Evolutionary conservation across 2,329 filamentous ascomycete species (phyloP).

Genomic region (Xylariomycetidae sp.): DNA sequence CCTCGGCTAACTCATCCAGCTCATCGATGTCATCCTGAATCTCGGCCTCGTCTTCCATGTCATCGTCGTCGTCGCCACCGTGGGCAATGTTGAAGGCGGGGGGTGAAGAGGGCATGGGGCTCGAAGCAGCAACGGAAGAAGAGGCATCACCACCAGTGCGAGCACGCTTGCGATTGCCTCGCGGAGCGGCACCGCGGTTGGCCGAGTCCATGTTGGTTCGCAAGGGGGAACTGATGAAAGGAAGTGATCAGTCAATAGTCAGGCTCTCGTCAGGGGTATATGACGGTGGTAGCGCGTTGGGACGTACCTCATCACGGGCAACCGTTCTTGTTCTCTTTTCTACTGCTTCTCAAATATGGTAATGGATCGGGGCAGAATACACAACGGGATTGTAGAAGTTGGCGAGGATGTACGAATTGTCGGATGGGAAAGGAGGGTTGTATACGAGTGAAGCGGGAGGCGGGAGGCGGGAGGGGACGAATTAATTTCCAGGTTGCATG

Average conservation of each 20-base stretch:
- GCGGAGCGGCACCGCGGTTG: conserved; percentile 63
- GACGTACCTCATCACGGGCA: conserved; percentile 7
- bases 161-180: conserved; percentile 51
- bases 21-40: conserved; percentile 71
- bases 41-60: conserved; percentile 67
- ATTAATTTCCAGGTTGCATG: too few relatives aligned
- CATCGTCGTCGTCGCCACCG: conserved; percentile 65
- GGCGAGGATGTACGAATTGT: too few relatives aligned
- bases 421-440: too few relatives aligned
- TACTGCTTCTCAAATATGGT: too few relatives aligned
- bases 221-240: conserved; percentile 79
- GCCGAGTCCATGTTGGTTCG: conserved; percentile 76
- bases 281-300: background rate
- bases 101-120: conserved; percentile 63
- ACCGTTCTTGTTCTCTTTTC: too few relatives aligned
- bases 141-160: conserved; percentile 46
- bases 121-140: conserved; percentile 52
- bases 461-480: too few relatives aligned
- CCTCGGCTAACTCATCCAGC: conserved; percentile 76
- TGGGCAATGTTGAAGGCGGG: conserved; percentile 61
- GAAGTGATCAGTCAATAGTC: too few relatives aligned
- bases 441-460: too few relatives aligned
- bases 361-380: too few relatives aligned
- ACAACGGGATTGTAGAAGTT: too few relatives aligned
- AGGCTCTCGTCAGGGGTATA: conserved; percentile 2